Base-by-base conservation (phyloP, 768 basidiomycete species). In the Naganishia friedmannii region DNA sequence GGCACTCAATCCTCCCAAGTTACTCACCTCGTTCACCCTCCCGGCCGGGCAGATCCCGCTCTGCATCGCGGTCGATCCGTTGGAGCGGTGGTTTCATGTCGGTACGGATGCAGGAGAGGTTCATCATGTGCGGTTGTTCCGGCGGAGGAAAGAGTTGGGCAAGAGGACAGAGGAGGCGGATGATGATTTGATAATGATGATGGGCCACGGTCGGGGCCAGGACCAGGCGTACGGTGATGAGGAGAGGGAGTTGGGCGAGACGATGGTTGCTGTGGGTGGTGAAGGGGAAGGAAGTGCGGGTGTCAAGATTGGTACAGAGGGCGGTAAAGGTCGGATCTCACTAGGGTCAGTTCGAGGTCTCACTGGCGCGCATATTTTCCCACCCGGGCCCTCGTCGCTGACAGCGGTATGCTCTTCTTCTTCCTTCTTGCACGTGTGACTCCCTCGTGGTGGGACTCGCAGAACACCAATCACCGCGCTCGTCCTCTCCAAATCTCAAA, bases 41-140 rank as follows among this genome's bases (percentile, higher is more conserved):
- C 91, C 93, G 19, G 84, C 87, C 68, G 86, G 90, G 0, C 87
- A 94, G 39, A 82, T 86, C 5, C 86, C 80, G 19, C 74, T 72
- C 1, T 39, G 83, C 67, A 76, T 94, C 21, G 86, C 87, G 12
- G 89, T 90, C 85, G 93, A 97, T 74, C 76, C 86, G n/a, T 87
- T 88, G 0, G 95, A 97, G 82, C 86, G 94, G 29, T 83, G 89
- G 57, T 92, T 97, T 81, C 93, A 96, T 77, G 92, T 91, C 34
- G 90, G 88, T 12, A 91, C 92, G 0, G 84, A 29, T 85, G 89
- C 72, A 57, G 91, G 91, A 4, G 87, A 86, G 13, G 85, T 94
- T 75, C 86, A 90, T 80, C 89, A 91, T 78, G 86, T 90, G 73
- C 89, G 92, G 73, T 82, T 94, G 32, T 93, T 90, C 81, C 85